Base-by-base conservation (phyloP, 495 filamentous ascomycete species). In the Podospora anserina region DNA sequence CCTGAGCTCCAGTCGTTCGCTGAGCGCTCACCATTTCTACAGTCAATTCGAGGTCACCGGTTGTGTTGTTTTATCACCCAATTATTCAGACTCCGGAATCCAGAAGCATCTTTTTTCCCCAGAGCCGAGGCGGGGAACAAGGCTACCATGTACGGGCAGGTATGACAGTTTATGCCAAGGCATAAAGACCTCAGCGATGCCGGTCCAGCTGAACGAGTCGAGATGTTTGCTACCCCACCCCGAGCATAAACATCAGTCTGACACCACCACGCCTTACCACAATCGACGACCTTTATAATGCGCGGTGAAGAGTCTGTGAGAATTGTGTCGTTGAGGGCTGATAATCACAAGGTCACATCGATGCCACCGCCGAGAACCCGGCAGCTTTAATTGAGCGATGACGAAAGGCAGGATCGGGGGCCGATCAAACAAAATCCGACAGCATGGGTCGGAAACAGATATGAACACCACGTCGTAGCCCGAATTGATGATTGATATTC, bases 401-500 rank as follows among this genome's bases (percentile, higher is more conserved):
- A 58, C 55, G 55, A 19, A 58, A 58, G 55, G 18, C 23, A 26
- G 55, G 55, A 58, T 26, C 19, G 23, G 55, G 23, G n/a, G 55
- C 55, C 23, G 55, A 58, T 58, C 18, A 58, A 58, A 58, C 55
- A 58, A 58, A 58, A 58, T 58, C 55, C 55, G 55, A 58, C 55
- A 58, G 55, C 55, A 58, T 26, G 55, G 55, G 55, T 19, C n/a
- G 55, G 55, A 58, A 19, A 20, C 55, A n/a, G 55, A 18, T 15
- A 4, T 26, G 55, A n/a, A 58, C 20, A 58, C 55, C 23, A 20
- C 54, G 19, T 19, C 54, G 54, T 56, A 18, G 54, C 15, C 15
- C 23, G 23, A 23, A 23, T 23, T 23, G 23, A 23, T 23, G 23
- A 23, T 23, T 23, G 1, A 23, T 23, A 1, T 23, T 23, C 23